Conservation (phyloP, 179 eudicot genomes). For the Patellifolia procumbens region DNA sequence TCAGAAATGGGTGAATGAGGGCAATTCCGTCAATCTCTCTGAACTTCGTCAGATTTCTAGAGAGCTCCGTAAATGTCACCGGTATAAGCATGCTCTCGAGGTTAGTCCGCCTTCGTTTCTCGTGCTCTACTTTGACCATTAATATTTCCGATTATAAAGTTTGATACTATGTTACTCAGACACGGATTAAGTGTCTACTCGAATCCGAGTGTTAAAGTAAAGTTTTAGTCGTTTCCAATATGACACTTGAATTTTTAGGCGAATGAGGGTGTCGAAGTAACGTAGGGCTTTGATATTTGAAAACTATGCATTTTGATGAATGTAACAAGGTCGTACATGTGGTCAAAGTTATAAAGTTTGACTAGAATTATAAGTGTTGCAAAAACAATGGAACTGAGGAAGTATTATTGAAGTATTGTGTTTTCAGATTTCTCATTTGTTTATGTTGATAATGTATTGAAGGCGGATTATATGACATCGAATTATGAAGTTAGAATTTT, state of each 20-base stretch:
- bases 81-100: slow-evolving; percentile 94
- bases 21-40: slow-evolving; percentile 46
- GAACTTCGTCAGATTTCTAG: slow-evolving; percentile 65
- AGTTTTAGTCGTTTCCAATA: no score
- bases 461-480: no score
- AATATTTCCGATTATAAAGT: background rate
- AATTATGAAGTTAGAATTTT: background rate
- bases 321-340: no score
- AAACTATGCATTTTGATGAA: no score
- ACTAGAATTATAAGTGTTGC: no score
- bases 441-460: background rate
- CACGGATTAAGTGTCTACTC: no score
- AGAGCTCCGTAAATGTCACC: slow-evolving; percentile 60
- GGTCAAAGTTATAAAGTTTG: no score
- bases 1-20: slow-evolving; percentile 73
- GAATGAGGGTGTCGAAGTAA: no score
- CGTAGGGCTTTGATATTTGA: no score
- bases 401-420: background rate
- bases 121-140: slow-evolving; percentile 36
- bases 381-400: no score
- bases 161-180: slow-evolving; percentile 51
- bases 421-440: background rate
- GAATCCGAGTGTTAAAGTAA: no score
- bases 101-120: slow-evolving; percentile 32
- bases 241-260: no score